Conservation (phyloP, 1,139 yeast species). For the Yamadazyma blattariae region DNA sequence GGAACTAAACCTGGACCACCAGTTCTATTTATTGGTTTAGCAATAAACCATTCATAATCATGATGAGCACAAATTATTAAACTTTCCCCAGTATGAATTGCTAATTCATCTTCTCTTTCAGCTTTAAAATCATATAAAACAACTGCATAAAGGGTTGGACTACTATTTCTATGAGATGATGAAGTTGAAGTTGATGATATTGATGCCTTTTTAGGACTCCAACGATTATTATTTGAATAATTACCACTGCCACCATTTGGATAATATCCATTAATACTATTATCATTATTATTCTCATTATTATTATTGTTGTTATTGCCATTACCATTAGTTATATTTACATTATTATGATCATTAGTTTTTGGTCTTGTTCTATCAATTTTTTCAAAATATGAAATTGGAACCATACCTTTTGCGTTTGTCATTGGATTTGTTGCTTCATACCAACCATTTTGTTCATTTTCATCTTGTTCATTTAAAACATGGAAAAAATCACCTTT, state of each 20-base stretch:
- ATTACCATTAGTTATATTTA: not conserved
- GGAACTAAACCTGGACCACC: constrained; percentile 99
- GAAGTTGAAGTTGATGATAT: constrained; percentile 1
- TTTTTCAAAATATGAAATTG: constrained; percentile 77
- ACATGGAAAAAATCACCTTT: constrained; percentile 92
- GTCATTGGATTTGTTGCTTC: constrained; percentile 88
- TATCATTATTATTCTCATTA: not conserved
- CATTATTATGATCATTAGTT: constrained; percentile 8
- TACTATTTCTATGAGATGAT: constrained; percentile 15
- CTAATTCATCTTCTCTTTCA: constrained; percentile 85
- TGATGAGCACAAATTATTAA: constrained; percentile 94
- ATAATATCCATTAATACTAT: not conserved
- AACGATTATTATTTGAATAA: not conserved
- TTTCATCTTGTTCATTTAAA: constrained; percentile 48
- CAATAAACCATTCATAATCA: constrained; percentile 95
- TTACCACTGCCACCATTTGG: not conserved
- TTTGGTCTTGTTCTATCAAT: constrained; percentile 57
- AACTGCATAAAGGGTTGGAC: constrained; percentile 44
- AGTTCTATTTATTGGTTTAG: constrained; percentile 88
- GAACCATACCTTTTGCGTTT: constrained; percentile 80
- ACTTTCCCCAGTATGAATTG: constrained; percentile 81
- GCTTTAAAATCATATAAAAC: constrained; percentile 80
- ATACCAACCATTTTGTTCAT: constrained; percentile 62
- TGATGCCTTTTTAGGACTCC: constrained; percentile 3
- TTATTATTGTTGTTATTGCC: not conserved